These are phyloP conservation scores for Ochetophila trinervis DNA, from an alignment of 306 rosid genomes.

Conservation along the genomic window DNA sequence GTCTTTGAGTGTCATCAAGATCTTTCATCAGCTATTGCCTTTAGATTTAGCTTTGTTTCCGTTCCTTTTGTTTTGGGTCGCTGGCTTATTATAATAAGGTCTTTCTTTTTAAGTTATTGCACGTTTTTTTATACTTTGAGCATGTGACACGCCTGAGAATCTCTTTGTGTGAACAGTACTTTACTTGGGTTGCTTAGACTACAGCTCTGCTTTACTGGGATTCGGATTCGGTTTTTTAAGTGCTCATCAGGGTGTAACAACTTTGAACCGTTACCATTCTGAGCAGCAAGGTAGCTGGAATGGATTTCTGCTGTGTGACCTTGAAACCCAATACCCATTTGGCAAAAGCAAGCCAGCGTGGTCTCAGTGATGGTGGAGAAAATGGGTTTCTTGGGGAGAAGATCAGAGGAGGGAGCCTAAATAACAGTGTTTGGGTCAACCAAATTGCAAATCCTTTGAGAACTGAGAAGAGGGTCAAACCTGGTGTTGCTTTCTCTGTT, in stretches of 20 bases:
- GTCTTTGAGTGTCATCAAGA: background rate
- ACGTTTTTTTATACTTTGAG: slow-evolving; percentile 22
- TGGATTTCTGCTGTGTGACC: slow-evolving; percentile 61
- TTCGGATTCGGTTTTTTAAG: slow-evolving; percentile 26
- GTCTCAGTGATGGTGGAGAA: slow-evolving; percentile 35
- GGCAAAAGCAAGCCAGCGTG: slow-evolving; percentile 30
- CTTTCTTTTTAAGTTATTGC: slow-evolving; percentile 16
- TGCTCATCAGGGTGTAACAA: slow-evolving; percentile 5
- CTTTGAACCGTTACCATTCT: slow-evolving; percentile 25
- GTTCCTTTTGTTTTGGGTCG: slow-evolving; percentile 11
- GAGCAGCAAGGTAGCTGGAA: slow-evolving; percentile 29
- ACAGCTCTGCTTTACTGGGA: slow-evolving; percentile 22
- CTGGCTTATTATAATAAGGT: slow-evolving; percentile 12
- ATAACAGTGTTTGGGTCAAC: slow-evolving; percentile 37
- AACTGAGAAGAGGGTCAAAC: slow-evolving; percentile 39
- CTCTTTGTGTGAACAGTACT: slow-evolving; percentile 32
- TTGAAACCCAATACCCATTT: slow-evolving; percentile 42
- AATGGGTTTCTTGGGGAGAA: slow-evolving; percentile 57
- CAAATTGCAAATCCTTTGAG: slow-evolving; percentile 31
- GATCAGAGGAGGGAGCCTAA: slow-evolving; percentile 48
- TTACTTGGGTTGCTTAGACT: slow-evolving; percentile 22
- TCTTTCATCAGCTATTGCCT: slow-evolving; percentile 7
- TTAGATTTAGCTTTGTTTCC: background rate
- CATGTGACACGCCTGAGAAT: slow-evolving; percentile 12
- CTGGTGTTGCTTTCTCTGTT: slow-evolving; percentile 54